phyloP scores from a whole-genome alignment of 2,329 filamentous ascomycete genomes.

The Microsporum audouinii region DNA sequence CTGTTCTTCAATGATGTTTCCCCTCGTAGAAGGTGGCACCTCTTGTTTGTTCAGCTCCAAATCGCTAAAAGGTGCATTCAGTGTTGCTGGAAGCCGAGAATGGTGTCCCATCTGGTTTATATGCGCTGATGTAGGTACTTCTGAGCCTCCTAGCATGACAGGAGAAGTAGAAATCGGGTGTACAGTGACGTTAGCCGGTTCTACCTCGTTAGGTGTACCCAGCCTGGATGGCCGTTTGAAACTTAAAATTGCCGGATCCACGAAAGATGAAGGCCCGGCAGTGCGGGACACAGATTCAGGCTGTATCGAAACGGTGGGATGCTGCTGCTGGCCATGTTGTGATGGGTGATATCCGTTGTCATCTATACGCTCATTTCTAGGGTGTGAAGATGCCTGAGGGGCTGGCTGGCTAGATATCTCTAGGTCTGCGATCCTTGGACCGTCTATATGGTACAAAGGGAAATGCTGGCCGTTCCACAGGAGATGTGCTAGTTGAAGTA shows the following conservation, averaged over 20 bases:
- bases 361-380: conserved; percentile 3
- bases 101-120: conserved; percentile 11
- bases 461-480: conserved; percentile 43
- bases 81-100: conserved; percentile 23
- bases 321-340: conserved; percentile 15
- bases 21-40: background rate
- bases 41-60: conserved; percentile 23
- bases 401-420: conserved; percentile 34
- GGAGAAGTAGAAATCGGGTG: conserved; percentile 16
- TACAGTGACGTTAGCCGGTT: conserved; percentile 6
- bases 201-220: background rate
- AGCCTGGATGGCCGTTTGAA: conserved; percentile 37
- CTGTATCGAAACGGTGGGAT: background rate
- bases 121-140: conserved; percentile 14
- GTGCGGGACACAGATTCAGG: conserved; percentile 10
- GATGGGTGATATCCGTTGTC: conserved; percentile 7
- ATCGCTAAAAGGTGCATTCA: conserved; percentile 38
- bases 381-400: conserved; percentile 5
- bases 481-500: conserved; percentile 37
- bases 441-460: conserved; percentile 45
- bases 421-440: conserved; percentile 48
- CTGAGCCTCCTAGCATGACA: conserved; percentile 24
- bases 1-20: conserved; percentile 14
- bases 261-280: conserved; percentile 38
- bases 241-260: conserved; percentile 76